Evolutionary conservation across 2,329 filamentous ascomycete genomes (phyloP), one percentile per base, ranked within the genome.

Genomic region (Fusarium nematophilum): DNA sequence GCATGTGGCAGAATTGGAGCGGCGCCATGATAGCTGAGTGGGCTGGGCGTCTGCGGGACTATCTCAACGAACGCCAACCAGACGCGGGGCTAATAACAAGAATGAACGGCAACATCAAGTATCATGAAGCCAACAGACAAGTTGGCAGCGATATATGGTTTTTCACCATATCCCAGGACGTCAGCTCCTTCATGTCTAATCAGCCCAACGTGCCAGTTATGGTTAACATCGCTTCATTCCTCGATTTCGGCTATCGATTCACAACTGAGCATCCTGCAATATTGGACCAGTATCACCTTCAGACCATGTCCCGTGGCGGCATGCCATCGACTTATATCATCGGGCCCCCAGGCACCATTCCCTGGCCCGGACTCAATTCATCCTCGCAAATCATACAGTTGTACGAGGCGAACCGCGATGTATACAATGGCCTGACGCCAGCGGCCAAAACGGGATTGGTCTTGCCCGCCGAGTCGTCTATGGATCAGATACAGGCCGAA

Each of bases 291-390:
- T 44, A 34, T 11, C 17, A 33, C 5, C 6, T 44, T 6, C 40
- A 44, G 18, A 33, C 27, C 6, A 44, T 44, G 5, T 44, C 40
- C 3, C 13, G 40, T 3, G 40, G 40, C 6, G 40, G 40, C 4
- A 14, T 9, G 2, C 40, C 40, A 8, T 44, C 40, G 10, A 44
- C 40, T 15, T 44, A 44, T n/a, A 44, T 44, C 13, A 44, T 44
- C 27, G 40, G 40, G 7, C 31, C 29, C 3, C 40, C 40, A 11
- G 40, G 40, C n/a, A 44, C 21, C 17, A 44, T 44, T 8, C 40
- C 40, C 4, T 44, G 33, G 13, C 29, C 15, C 13, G 31, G 40
- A 17, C 27, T 44, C 5, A 18, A 44, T 17, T 13, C 33, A 3
- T 27, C 40, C 2, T 11, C 17, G 9, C 11, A 44, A 5, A 44